phyloP scores from a whole-genome alignment of 2,329 filamentous ascomycete genomes.

The Pyrenochaeta sp. region DNA sequence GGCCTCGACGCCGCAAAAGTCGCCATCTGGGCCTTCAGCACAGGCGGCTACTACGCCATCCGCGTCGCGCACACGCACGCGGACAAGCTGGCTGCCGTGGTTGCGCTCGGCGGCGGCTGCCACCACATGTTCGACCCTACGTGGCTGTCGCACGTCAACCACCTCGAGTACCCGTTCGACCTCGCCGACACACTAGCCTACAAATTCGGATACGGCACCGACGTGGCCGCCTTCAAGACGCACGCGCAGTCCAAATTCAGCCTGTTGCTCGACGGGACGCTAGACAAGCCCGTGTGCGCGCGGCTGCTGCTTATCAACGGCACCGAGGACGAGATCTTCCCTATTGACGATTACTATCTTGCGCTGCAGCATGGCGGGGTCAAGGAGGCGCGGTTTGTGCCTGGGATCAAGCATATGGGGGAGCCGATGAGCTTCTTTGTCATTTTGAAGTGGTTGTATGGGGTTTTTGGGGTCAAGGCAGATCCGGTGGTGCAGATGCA shows the following conservation, averaged over 20 bases:
- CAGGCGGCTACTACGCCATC: conserved; percentile 66
- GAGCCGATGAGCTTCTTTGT: conserved; percentile 59
- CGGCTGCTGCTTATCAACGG: conserved; percentile 65
- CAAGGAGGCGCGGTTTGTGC: conserved; percentile 60
- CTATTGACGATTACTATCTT: conserved; percentile 66
- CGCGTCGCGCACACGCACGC: conserved; percentile 65
- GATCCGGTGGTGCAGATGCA: conserved; percentile 55
- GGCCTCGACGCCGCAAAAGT: conserved; percentile 58
- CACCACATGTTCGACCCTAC: conserved; percentile 62
- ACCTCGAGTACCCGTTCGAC: conserved; percentile 68
- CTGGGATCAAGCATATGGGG: conserved; percentile 58
- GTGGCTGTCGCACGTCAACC: conserved; percentile 64
- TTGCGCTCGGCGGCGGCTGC: conserved; percentile 63
- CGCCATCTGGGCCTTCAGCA: conserved; percentile 64
- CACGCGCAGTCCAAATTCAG: conserved; percentile 61
- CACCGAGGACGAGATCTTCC: conserved; percentile 67
- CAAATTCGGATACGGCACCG: conserved; percentile 54
- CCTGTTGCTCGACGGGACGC: conserved; percentile 62
- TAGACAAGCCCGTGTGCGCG: conserved; percentile 58
- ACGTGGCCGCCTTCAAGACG: conserved; percentile 54
- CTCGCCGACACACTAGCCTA: conserved; percentile 59
- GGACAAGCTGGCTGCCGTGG: conserved; percentile 58
- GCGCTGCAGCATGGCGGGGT: conserved; percentile 60
- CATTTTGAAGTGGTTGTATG: conserved; percentile 59
- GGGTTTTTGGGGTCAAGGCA: conserved; percentile 54